Base-by-base conservation (phyloP, 768 basidiomycete species). In the Arthromyces matolae region DNA sequence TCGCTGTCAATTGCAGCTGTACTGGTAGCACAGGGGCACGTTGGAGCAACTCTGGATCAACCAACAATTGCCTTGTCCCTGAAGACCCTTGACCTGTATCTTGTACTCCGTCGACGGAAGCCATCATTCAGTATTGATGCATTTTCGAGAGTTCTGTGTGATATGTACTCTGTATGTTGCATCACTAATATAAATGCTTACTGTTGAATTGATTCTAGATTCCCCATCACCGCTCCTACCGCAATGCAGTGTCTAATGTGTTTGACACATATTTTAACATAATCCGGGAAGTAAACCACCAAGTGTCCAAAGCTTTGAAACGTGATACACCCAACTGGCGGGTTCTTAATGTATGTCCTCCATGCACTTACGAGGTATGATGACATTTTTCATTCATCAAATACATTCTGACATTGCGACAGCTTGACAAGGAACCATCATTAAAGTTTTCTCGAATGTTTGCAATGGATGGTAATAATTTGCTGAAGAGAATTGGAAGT, bases 221-320 rank as follows among this genome's bases (percentile, higher is more conserved):
- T 41, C 54, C 64, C 3, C 69, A 65, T 44, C 50, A 42, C 6
- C 55, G 50, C 3, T 32, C 28, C 4, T 59, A 53, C 43, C 57
- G 62, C 4, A 45, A 39, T 3, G 45, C 54, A 19, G 50, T 76
- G 22, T 54, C 63, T 4, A 54, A 62, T 14, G 52, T 68, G 8
- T 71, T 67, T 42, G 69, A 74, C 36, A 35, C 62, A 0, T 75
- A 70, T 47, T 62, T 73, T 12, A 19, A 43, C 0, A 64, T 71
- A 7, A 44, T 37, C 0, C 50, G 52, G 0, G 10, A 3, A 0
- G 57, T 71, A 16, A 45, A 64, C 10, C 13, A 22, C 1, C 52
- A 42, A 2, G 56, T 70, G n/a, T 16, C 53, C 3, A 12, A 12
- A 3, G 54, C 50, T 3, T 59, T 75, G 12, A 58, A 59, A 1